Evolutionary conservation across 2,329 filamentous ascomycete species (phyloP).

Genomic region (Colletotrichum limetticola): DNA sequence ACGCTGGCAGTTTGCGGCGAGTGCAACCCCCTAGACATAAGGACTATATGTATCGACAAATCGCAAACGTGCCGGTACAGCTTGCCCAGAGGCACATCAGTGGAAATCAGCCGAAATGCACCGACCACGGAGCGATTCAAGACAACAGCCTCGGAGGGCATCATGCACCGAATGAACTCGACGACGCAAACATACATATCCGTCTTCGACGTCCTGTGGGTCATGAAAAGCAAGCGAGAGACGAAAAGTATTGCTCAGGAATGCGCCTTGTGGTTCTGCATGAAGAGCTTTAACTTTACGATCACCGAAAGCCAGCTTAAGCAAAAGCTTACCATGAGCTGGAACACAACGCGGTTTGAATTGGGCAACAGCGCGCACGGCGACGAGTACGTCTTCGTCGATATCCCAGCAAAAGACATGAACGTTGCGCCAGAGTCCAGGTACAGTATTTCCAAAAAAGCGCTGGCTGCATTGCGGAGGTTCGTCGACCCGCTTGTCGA

Average conservation of each 20-base stretch:
- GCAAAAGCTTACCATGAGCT: conserved; percentile 40
- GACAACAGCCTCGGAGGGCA: conserved; percentile 39
- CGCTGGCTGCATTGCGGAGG: conserved; percentile 42
- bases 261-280: conserved; percentile 51
- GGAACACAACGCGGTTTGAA: conserved; percentile 44
- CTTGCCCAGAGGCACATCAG: conserved; percentile 42
- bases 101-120: conserved; percentile 37
- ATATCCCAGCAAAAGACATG: conserved; percentile 43
- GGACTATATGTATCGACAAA: conserved; percentile 36
- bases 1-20: conserved; percentile 49
- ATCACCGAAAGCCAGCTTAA: conserved; percentile 43
- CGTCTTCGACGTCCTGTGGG: conserved; percentile 47
- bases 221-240: conserved; percentile 38
- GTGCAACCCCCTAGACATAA: conserved; percentile 39
- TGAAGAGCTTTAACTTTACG: conserved; percentile 44
- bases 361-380: conserved; percentile 40
- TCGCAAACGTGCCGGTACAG: conserved; percentile 43
- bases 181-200: conserved; percentile 45
- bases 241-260: conserved; percentile 40
- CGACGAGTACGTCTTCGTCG: conserved; percentile 45
- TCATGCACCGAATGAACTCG: conserved; percentile 30
- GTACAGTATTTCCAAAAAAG: conserved; percentile 45
- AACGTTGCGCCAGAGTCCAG: conserved; percentile 39
- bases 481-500: conserved; percentile 47
- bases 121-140: conserved; percentile 42